Base-by-base conservation (phyloP, 1,284 basidiomycete species). In the Paramarasmius palmivorus region DNA sequence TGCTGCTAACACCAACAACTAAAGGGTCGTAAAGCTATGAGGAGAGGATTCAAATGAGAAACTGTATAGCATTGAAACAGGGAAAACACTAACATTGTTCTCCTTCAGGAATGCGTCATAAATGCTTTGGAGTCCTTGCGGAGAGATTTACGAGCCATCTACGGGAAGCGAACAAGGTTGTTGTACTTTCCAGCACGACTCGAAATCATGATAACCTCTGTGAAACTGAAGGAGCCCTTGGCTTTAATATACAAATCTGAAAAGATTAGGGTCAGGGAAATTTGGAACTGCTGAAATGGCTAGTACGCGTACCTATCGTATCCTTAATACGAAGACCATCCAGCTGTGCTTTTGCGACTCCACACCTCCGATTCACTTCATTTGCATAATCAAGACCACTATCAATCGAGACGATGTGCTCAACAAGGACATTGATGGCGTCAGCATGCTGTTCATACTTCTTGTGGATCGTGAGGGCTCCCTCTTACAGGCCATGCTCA, bases 241-340 rank as follows among this genome's bases (percentile, higher is more conserved):
- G 97, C 95, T 79, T 97, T 98, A 83, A 98, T 95, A 74, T 99
- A 99, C 20, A 96, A 98, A 70, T 99, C 95, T 92, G 50, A 15
- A 63, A 9, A 23, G 23, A 19, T n/a, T 15, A 19, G 48, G 42
- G 23, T 29, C 37, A 9, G 53, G 5, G 12, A 26, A 39, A 12
- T 12, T 44, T 34, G 39, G n/a, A 34, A 19, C 22, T 42, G 49
- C 56, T 34, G 49, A 23, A 26, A 26, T 47, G 22, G 17, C 54
- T n/a, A n/a, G n/a, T n/a, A n/a, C n/a, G 17, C 79, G 50, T 63
- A 92, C 90, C 93, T 65, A 99, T 98, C 37, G 97, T 88, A 66
- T 99, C 97, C 75, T 98, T 99, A 77, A 99, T 92, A 47, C 97
- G 92, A 56, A 99, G 82, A 63, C 97, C 97, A 70, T 99, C 97